phyloP scores from a whole-genome alignment of 768 basidiomycete genomes.

The Psilocybe tampanensis region DNA sequence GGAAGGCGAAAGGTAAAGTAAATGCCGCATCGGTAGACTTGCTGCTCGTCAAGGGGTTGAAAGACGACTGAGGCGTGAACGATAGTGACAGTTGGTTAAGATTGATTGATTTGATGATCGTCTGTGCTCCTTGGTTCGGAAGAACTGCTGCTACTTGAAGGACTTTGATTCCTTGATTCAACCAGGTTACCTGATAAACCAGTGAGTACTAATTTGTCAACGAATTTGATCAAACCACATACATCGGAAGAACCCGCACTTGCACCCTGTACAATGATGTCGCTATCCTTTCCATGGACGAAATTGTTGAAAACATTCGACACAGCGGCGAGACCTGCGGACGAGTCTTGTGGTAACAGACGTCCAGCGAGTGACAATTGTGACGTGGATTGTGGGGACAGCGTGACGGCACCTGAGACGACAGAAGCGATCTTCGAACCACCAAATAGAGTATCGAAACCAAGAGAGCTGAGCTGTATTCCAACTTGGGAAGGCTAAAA shows the following conservation, averaged over 20 bases:
- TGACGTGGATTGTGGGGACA: slow-evolving; percentile 56
- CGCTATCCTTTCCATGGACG: slow-evolving; percentile 65
- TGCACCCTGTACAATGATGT: slow-evolving; percentile 59
- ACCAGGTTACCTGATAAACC: slow-evolving; percentile 61
- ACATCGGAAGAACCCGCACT: slow-evolving; percentile 62
- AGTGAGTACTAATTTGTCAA: neutral
- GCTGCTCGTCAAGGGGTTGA: slow-evolving; percentile 59
- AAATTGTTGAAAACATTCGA: slow-evolving; percentile 74
- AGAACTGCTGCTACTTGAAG: slow-evolving; percentile 60
- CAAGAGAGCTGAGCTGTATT: slow-evolving; percentile 59
- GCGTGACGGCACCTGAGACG: slow-evolving; percentile 46
- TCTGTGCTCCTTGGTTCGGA: slow-evolving; percentile 61
- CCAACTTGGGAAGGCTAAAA: slow-evolving; percentile 75
- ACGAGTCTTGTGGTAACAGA: slow-evolving; percentile 59
- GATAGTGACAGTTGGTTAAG: slow-evolving; percentile 61
- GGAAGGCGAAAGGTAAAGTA: slow-evolving; percentile 69
- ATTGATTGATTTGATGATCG: slow-evolving; percentile 65
- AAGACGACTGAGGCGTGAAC: slow-evolving; percentile 61
- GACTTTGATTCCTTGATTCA: slow-evolving; percentile 69
- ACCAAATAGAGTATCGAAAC: slow-evolving; percentile 60
- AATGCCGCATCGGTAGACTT: slow-evolving; percentile 64
- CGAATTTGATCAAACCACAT: slow-evolving; percentile 19
- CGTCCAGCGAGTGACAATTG: slow-evolving; percentile 60
- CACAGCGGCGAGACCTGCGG: slow-evolving; percentile 55
- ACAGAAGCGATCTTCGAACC: slow-evolving; percentile 62